Evolutionary conservation across 768 basidiomycete genomes (phyloP), one percentile per base, ranked within the genome.

Genomic region (Lentinus brumalis): DNA sequence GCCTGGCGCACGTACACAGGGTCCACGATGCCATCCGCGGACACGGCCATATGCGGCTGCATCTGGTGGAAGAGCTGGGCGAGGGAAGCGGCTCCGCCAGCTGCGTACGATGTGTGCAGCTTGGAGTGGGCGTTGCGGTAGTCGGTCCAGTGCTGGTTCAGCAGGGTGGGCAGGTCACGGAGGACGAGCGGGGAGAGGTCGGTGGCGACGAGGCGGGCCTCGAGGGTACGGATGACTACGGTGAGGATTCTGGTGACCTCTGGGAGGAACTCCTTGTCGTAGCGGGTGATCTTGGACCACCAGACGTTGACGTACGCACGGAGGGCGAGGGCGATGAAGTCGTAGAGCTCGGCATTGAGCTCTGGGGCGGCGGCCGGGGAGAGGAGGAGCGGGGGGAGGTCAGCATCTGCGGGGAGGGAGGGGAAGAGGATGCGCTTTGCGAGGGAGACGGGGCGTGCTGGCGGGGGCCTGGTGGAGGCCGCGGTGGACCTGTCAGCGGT

Each of bases 1-100:
- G 86, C 80, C 59, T 92, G 89, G 45, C 93, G 86, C 59, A 93
- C 80, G 70, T 96, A 96, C 62, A 88, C 86, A 21, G 83, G 79
- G 68, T 94, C 84, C 41, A 91, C 75, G 21, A 68, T 66, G n/a
- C 88, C 90, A 47, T 91, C 85, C 3, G 84, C 50, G 1, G 81
- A 78, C 49, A 96, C 66, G 8, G 92, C 94, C 74, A 93, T 87
- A 72, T 96, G 94, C 12, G 92, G 88, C 65, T 96, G 93, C 5
- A 89, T 77, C 53, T 84, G 83, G 71, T 94, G 89, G 70, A 95
- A 96, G 58, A 94, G 80, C 64, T 81, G 78, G 1, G 86, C 79
- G 2, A 89, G 76, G 21, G 85, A 78, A 2, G 84, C 77, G 1
- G 87, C 84, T 18, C 86, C 87, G 1, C 87, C 88, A 1, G 78